Conservation (phyloP, 495 filamentous ascomycete genomes). For the Oidiodendron maius region DNA sequence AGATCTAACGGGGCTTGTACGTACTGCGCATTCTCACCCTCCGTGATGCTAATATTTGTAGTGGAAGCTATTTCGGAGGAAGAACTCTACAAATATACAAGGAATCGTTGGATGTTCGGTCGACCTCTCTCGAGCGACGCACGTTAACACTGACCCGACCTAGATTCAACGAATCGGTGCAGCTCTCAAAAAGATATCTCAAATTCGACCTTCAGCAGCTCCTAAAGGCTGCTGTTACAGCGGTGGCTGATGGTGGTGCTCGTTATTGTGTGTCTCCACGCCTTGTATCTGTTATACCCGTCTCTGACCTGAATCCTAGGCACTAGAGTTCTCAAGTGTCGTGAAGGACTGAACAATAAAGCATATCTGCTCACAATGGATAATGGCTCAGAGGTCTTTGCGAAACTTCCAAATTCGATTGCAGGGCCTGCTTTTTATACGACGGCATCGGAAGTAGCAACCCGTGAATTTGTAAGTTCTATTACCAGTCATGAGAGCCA, state of each 20-base stretch:
- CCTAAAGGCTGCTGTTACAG: slow-evolving; percentile 27
- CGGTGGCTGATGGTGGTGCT: slow-evolving; percentile 22
- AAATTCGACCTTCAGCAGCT: slow-evolving; percentile 33
- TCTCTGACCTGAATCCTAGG: slow-evolving; percentile 19
- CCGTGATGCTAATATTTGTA: slow-evolving; percentile 4
- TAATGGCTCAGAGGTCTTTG: slow-evolving; percentile 32
- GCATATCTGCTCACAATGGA: slow-evolving; percentile 34
- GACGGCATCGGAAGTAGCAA: slow-evolving; percentile 9
- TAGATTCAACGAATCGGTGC: slow-evolving; percentile 30
- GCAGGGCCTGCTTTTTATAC: slow-evolving; percentile 16
- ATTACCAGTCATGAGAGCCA: background rate
- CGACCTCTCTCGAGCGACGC: slow-evolving; percentile 1
- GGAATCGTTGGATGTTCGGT: slow-evolving; percentile 33
- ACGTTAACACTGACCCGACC: slow-evolving; percentile 11
- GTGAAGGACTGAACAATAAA: slow-evolving; percentile 31
- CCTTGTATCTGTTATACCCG: slow-evolving; percentile 1
- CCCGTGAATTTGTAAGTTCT: slow-evolving; percentile 26
- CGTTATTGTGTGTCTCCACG: slow-evolving; percentile 26
- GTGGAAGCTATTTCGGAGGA: slow-evolving; percentile 19
- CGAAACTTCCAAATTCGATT: slow-evolving; percentile 23
- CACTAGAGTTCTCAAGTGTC: slow-evolving; percentile 27
- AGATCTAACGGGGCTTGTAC: slow-evolving; percentile 8
- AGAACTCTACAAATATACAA: slow-evolving; percentile 28
- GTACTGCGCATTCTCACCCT: background rate
- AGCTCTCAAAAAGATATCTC: slow-evolving; percentile 30